Percentiles rank a stretch among this genome's conserved stretches.
These are phyloP conservation scores for Fomitiporia mediterranea DNA, from an alignment of 1,284 basidiomycete species.

Conservation along the genomic window DNA sequence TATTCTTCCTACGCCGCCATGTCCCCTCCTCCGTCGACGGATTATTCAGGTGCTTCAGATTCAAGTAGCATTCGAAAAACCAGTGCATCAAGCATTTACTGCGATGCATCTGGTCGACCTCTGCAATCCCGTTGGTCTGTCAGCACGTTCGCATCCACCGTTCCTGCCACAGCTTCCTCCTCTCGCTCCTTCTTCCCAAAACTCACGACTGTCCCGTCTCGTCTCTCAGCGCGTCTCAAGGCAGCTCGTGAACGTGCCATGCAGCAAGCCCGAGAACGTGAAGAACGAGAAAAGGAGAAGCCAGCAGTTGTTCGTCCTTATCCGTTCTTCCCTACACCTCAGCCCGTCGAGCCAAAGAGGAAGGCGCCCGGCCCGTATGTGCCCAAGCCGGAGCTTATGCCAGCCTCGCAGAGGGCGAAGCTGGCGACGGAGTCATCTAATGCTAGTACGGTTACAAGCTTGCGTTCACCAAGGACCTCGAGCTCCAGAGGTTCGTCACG, in stretches of 20 bases:
- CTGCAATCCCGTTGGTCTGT: slow-evolving; percentile 18
- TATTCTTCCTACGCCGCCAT: not conserved
- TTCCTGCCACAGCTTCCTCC: slow-evolving; percentile 4
- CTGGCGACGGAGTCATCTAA: not conserved
- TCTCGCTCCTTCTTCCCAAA: slow-evolving; percentile 14
- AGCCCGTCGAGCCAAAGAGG: slow-evolving; percentile 11
- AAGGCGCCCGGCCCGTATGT: slow-evolving; percentile 16
- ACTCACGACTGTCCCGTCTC: slow-evolving; percentile 6
- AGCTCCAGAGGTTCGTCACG: not conserved
- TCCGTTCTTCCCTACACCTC: slow-evolving; percentile 19
- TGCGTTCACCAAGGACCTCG: not conserved
- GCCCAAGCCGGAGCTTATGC: slow-evolving; percentile 10
- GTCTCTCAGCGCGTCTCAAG: not conserved
- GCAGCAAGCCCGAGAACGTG: slow-evolving; percentile 2
- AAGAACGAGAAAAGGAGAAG: not conserved
- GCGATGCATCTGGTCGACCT: slow-evolving; percentile 5
- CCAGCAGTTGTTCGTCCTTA: slow-evolving; percentile 2
- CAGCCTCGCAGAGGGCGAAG: not conserved
- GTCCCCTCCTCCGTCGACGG: not conserved
- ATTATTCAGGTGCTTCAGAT: not conserved
- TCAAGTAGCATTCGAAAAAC: not conserved
- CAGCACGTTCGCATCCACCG: slow-evolving; percentile 15
- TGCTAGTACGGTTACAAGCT: too few species aligned
- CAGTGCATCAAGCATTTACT: slow-evolving; percentile 1
- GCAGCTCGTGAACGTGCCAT: not conserved